A percentile compares a stretch with the other conserved stretches of the same genome.
Evolutionary conservation across 1,139 yeast genomes (phyloP).

Genomic region (Spathaspora sp.): DNA sequence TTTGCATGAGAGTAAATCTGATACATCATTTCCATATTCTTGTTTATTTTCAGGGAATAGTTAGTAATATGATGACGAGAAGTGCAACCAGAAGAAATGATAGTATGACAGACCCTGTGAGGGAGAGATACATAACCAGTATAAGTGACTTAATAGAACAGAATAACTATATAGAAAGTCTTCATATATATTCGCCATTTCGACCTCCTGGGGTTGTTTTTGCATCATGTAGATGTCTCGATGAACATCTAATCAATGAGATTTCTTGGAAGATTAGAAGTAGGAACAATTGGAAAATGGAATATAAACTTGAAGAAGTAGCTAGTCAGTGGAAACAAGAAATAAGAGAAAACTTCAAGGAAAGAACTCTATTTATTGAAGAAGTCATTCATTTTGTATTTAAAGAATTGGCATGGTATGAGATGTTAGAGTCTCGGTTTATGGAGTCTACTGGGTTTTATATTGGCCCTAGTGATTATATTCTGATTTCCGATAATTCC

Average conservation of each 20-base stretch:
- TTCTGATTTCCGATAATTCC: too few relatives aligned
- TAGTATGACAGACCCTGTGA: too few relatives aligned
- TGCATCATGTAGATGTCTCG: constrained; percentile 15
- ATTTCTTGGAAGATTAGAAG: constrained; percentile 24
- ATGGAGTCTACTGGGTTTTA: too few relatives aligned
- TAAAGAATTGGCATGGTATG: constrained; percentile 31
- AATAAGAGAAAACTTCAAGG: constrained; percentile 17
- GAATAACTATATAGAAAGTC: too few relatives aligned
- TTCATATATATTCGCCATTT: not conserved
- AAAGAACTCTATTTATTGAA: constrained; percentile 16
- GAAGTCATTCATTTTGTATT: constrained; percentile 24
- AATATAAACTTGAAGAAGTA: constrained; percentile 27
- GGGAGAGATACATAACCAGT: too few relatives aligned
- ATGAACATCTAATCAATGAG: constrained; percentile 26
- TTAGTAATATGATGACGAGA: too few relatives aligned
- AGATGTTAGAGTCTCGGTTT: constrained; percentile 13
- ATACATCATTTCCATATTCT: too few relatives aligned
- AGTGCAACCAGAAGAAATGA: too few relatives aligned
- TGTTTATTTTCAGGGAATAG: too few relatives aligned
- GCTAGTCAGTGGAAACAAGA: constrained; percentile 33
- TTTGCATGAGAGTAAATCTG: too few relatives aligned
- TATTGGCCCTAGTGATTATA: too few relatives aligned
- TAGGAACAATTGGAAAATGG: constrained; percentile 34
- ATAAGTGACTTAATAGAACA: too few relatives aligned
- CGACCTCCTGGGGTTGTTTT: not conserved